phyloP scores from a whole-genome alignment of 176 grass and related monocot genomes.

The Poa annua region DNA sequence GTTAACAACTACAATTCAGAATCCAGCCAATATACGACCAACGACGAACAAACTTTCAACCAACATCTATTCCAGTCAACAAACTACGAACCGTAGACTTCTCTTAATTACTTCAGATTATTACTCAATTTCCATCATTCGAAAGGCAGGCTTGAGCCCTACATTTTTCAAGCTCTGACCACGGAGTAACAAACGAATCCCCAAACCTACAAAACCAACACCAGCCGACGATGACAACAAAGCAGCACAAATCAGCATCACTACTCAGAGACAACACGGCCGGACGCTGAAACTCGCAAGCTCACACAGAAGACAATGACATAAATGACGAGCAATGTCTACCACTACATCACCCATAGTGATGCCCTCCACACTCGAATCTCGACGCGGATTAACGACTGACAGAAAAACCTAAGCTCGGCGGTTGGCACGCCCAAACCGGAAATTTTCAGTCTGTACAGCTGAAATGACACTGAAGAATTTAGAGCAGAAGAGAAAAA shows the following conservation, averaged over 20 bases:
- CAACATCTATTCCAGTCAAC: background rate
- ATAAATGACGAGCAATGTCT: background rate
- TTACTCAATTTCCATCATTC: background rate
- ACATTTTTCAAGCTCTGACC: background rate
- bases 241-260: conserved; percentile 6
- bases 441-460: background rate
- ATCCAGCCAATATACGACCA: conserved; percentile 6
- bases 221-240: background rate
- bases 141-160: background rate
- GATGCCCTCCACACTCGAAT: background rate
- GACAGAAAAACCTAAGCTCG: background rate
- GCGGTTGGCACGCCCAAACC: background rate
- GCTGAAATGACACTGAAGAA: background rate
- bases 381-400: background rate
- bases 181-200: background rate
- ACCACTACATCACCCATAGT: background rate
- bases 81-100: background rate
- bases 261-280: background rate
- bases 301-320: background rate
- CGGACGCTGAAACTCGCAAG: background rate
- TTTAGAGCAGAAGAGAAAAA: background rate
- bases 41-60: background rate
- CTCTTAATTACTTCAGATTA: background rate
- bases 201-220: background rate
- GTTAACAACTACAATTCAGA: background rate